A percentile compares a stretch with the other conserved stretches of the same genome.
phyloP scores from a whole-genome alignment of 768 basidiomycete genomes.

The Mycena pura region DNA sequence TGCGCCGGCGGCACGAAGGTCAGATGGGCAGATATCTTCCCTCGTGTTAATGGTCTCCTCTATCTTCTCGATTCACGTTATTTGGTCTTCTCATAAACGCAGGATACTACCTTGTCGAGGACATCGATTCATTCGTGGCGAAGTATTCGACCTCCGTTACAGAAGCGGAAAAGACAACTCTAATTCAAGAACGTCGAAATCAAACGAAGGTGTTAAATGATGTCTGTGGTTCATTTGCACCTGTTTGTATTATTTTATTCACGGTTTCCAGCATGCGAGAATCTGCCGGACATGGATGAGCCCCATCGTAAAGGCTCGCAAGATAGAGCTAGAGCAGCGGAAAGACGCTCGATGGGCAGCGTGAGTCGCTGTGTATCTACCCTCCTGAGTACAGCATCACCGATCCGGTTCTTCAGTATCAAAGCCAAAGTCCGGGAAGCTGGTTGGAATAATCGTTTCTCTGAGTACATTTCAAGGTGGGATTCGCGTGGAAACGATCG shows the following conservation, averaged over 20 bases:
- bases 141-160: too few species aligned
- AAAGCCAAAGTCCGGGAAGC: constrained; percentile 6
- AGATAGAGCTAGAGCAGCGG: not conserved
- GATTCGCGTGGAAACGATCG: not conserved
- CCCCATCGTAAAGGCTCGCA: not conserved
- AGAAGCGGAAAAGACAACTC: not conserved
- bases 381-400: not conserved
- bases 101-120: constrained; percentile 10
- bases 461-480: not conserved
- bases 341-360: not conserved
- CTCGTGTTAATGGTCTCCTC: not conserved
- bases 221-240: not conserved
- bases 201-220: constrained; percentile 3
- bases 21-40: not conserved
- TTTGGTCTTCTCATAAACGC: not conserved
- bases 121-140: not conserved
- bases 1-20: too few species aligned
- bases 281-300: constrained; percentile 3
- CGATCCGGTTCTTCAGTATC: not conserved
- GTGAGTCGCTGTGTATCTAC: too few species aligned
- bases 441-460: not conserved
- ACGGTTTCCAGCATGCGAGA: not conserved
- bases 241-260: not conserved
- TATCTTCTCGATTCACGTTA: not conserved
- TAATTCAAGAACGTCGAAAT: constrained; percentile 6